Evolutionary conservation across 352 stramenopile genomes (phyloP).

Genomic region (Peronospora belbahrii): DNA sequence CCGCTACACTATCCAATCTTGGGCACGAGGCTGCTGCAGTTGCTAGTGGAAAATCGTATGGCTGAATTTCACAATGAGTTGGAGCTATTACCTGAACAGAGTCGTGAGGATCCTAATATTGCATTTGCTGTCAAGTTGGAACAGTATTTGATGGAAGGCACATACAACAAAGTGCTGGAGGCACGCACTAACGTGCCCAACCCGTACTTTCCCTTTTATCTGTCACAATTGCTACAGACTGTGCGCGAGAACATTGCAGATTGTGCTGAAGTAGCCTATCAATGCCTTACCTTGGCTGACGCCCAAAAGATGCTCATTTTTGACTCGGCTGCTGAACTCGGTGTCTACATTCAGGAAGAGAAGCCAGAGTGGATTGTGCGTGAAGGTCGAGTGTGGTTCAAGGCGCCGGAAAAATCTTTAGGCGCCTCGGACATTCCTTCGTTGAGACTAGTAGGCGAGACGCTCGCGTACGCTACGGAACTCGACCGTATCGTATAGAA

Average conservation of each 20-base stretch:
- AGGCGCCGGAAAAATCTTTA: slow-evolving; percentile 80
- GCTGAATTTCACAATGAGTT: slow-evolving; percentile 91
- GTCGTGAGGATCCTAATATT: slow-evolving; percentile 78
- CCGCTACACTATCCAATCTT: slow-evolving; percentile 82
- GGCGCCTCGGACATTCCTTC: slow-evolving; percentile 89
- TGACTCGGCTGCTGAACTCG: slow-evolving; percentile 66
- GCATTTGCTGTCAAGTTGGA: slow-evolving; percentile 87
- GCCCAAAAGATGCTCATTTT: slow-evolving; percentile 93
- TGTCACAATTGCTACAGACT: slow-evolving; percentile 89
- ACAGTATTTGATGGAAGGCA: slow-evolving; percentile 90
- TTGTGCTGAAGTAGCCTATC: slow-evolving; percentile 92
- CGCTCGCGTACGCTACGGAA: slow-evolving; percentile 93
- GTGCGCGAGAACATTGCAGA: slow-evolving; percentile 94
- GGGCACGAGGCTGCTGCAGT: slow-evolving; percentile 82
- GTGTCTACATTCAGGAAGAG: slow-evolving; percentile 80
- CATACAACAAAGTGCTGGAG: slow-evolving; percentile 90
- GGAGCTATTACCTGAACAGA: slow-evolving; percentile 79
- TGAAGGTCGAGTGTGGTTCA: slow-evolving; percentile 84
- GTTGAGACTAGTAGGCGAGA: slow-evolving; percentile 92
- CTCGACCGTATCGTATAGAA: slow-evolving; percentile 89
- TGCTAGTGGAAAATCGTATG: slow-evolving; percentile 90
- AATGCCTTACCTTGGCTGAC: slow-evolving; percentile 79
- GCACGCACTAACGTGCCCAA: slow-evolving; percentile 84
- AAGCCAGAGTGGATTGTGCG: slow-evolving; percentile 89
- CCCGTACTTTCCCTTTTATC: slow-evolving; percentile 91